Evolutionary conservation across 371 early-diverging fungal genomes (phyloP).

Genomic region (Lichtheimia ornata): DNA sequence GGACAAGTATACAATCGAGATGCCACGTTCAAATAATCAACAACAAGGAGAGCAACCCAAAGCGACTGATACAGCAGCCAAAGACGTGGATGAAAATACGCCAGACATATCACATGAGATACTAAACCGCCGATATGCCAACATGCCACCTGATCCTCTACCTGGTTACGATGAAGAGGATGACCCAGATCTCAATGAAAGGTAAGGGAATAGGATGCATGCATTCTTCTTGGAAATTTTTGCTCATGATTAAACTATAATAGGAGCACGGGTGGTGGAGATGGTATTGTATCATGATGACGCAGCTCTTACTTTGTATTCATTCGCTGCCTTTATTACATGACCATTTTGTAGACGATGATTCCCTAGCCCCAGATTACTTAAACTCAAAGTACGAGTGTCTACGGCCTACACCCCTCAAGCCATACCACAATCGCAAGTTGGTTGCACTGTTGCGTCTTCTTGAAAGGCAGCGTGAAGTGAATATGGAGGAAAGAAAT

Average conservation of each 20-base stretch:
- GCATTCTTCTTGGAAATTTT: too few species aligned
- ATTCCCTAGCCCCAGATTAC: conserved; percentile 28
- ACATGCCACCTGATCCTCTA: conserved; percentile 7
- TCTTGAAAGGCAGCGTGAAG: conserved; percentile 38
- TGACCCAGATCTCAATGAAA: background rate
- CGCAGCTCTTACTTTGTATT: too few species aligned
- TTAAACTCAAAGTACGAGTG: conserved; percentile 47
- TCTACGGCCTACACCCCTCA: conserved; percentile 46
- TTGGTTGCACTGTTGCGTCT: conserved; percentile 36
- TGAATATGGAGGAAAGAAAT: conserved; percentile 37
- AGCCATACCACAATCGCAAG: conserved; percentile 32
- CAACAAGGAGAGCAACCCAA: too few species aligned
- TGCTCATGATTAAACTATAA: too few species aligned
- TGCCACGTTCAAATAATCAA: background rate
- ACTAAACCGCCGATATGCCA: conserved; percentile 5
- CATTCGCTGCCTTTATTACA: too few species aligned
- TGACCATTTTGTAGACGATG: background rate
- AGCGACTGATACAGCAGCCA: background rate
- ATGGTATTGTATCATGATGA: too few species aligned
- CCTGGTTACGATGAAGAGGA: conserved; percentile 3
- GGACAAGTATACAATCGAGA: conserved; percentile 15
- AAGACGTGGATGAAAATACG: background rate
- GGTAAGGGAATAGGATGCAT: too few species aligned
- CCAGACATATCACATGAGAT: background rate
- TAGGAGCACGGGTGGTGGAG: too few species aligned